Conservation (phyloP, 73 alveolate genomes). For the Paramecium bursaria region DNA sequence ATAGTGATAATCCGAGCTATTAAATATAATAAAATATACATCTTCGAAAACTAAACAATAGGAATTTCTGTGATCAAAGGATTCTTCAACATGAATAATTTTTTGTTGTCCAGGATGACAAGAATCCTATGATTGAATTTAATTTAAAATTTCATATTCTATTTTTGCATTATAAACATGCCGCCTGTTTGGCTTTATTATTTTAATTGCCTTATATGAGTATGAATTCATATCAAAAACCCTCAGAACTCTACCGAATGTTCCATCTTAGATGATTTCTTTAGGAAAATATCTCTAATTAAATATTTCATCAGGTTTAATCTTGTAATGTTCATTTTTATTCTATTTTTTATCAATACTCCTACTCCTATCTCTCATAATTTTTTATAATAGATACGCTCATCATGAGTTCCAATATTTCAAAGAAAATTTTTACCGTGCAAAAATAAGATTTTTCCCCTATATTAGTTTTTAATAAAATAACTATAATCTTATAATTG, state of each 20-base stretch:
- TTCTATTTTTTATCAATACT: conserved; percentile 1
- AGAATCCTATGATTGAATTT: conserved; percentile 63
- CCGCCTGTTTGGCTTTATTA: conserved; percentile 90
- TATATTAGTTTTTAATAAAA: no score
- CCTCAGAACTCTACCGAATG: conserved; percentile 88
- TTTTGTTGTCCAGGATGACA: conserved; percentile 63
- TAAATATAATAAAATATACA: conserved; percentile 8
- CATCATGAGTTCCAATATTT: no score
- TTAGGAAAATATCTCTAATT: conserved; percentile 51
- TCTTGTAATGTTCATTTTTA: conserved; percentile 51
- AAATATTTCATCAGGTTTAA: conserved; percentile 50
- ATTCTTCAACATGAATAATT: conserved; percentile 44
- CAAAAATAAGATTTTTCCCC: no score
- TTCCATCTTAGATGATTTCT: conserved; percentile 79
- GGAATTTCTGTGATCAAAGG: conserved; percentile 48
- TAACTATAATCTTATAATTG: no score
- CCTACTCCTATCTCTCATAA: conserved; percentile 46
- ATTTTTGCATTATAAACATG: conserved; percentile 92
- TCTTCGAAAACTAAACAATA: conserved; percentile 66
- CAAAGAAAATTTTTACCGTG: no score
- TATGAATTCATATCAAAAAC: conserved; percentile 49
- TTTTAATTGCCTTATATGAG: conserved; percentile 79
- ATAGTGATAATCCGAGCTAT: conserved; percentile 62
- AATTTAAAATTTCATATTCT: conserved; percentile 71
- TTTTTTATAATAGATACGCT: no score